Evolutionary conservation across 2,329 filamentous ascomycete species (phyloP).

Genomic region (Rhynchosporium graminicola): DNA sequence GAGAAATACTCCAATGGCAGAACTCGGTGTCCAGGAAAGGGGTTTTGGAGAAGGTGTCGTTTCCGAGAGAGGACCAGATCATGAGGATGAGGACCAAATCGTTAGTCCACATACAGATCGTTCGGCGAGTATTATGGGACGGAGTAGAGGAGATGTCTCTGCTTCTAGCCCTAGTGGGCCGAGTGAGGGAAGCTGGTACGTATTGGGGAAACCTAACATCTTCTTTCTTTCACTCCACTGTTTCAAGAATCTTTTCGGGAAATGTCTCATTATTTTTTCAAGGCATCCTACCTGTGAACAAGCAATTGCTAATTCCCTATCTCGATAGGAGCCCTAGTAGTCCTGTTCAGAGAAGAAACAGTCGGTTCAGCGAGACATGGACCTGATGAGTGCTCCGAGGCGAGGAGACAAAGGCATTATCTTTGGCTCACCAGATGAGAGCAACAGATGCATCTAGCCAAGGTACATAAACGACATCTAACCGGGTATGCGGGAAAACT

Average conservation of each 20-base stretch:
- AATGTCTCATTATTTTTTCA: too few species aligned
- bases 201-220: too few species aligned
- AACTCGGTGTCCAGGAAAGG: conserved; percentile 20
- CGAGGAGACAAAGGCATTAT: not conserved
- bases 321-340: conserved; percentile 19
- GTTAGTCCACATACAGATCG: conserved; percentile 33
- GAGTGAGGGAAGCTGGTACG: conserved; percentile 20
- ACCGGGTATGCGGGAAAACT: too few species aligned
- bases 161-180: conserved; percentile 19
- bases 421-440: not conserved
- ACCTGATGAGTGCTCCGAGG: not conserved
- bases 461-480: too few species aligned
- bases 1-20: conserved; percentile 21
- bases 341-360: conserved; percentile 26
- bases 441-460: not conserved
- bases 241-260: too few species aligned
- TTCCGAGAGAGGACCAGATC: not conserved
- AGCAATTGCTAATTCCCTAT: too few species aligned
- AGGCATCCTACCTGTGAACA: too few species aligned
- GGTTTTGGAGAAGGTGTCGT: conserved; percentile 20
- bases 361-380: conserved; percentile 28
- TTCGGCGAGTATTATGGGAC: conserved; percentile 32
- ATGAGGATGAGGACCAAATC: conserved; percentile 16
- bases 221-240: too few species aligned
- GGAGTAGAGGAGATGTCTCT: conserved; percentile 15